A percentile compares a stretch with the other conserved stretches of the same genome.
These are phyloP conservation scores for Gaertneriomyces semiglobifer DNA, from an alignment of 192 early-diverging fungal species.

Conservation along the genomic window DNA sequence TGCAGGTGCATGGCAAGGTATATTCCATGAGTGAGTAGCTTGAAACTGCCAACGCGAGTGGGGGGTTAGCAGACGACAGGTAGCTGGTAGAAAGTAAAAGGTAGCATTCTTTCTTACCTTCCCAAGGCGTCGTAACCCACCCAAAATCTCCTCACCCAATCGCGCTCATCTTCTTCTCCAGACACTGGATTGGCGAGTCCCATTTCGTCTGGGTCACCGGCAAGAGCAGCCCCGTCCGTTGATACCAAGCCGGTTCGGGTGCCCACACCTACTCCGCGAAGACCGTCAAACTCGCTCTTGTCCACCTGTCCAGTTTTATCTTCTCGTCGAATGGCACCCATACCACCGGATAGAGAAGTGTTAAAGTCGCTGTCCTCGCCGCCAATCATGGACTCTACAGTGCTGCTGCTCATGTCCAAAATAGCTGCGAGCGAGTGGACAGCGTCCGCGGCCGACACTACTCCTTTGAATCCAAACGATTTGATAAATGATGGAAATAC, in stretches of 20 bases:
- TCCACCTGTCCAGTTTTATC: no score
- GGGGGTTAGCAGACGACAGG: not conserved
- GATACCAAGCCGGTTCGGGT: conserved; percentile 34
- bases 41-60: conserved; percentile 34
- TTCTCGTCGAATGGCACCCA: no score
- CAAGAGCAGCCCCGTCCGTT: conserved; percentile 24
- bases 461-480: conserved; percentile 62
- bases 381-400: no score
- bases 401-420: conserved; percentile 48
- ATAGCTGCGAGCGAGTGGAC: conserved; percentile 78
- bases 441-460: conserved; percentile 73
- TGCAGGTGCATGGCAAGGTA: conserved; percentile 73
- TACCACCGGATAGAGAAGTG: no score
- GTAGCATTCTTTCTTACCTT: conserved; percentile 28
- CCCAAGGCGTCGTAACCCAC: conserved; percentile 84
- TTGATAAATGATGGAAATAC: conserved; percentile 75
- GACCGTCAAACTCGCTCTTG: not conserved
- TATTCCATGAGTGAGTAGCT: conserved; percentile 64
- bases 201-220: conserved; percentile 18
- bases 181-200: not conserved
- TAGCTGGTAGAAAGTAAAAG: not conserved
- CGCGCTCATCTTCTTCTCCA: conserved; percentile 30
- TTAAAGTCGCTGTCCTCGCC: no score
- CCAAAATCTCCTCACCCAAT: conserved; percentile 81
- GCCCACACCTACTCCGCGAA: conserved; percentile 45